These are phyloP conservation scores for Microbotryomycetes sp. DNA, from an alignment of 1,284 basidiomycete genomes.

Conservation along the genomic window DNA sequence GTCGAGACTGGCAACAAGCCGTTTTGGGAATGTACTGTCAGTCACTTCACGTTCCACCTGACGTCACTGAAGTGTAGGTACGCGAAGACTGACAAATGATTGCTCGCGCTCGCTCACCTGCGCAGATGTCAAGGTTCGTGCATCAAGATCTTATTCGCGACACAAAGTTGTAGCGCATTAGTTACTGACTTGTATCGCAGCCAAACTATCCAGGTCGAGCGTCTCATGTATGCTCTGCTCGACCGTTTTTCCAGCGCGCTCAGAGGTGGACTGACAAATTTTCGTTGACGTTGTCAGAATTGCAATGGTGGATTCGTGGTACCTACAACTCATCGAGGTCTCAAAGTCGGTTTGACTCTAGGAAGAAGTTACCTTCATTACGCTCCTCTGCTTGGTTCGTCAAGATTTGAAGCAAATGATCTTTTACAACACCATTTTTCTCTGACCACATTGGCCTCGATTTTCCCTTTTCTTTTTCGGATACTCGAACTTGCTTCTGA, in stretches of 20 bases:
- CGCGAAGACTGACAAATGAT: background rate
- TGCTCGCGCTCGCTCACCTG: background rate
- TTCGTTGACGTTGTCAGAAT: conserved; percentile 49
- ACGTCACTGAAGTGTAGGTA: background rate
- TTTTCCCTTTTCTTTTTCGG: background rate
- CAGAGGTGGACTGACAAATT: background rate
- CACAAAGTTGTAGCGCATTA: background rate
- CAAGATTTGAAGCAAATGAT: background rate
- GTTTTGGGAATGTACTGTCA: conserved; percentile 53
- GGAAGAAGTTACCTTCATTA: conserved; percentile 76
- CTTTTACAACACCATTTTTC: no score
- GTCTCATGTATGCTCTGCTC: conserved; percentile 64
- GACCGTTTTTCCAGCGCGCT: no score
- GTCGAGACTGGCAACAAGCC: conserved; percentile 58
- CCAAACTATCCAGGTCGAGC: conserved; percentile 90
- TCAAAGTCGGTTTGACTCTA: conserved; percentile 65
- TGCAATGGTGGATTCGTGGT: conserved; percentile 89
- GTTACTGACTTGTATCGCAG: conserved; percentile 40
- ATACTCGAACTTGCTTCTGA: conserved; percentile 7
- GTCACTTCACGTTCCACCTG: background rate
- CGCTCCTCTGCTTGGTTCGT: conserved; percentile 57
- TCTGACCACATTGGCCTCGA: background rate
- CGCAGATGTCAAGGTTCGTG: conserved; percentile 55
- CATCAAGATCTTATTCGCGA: background rate
- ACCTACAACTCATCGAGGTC: conserved; percentile 58